A percentile compares a stretch with the other conserved stretches of the same genome.
Evolutionary conservation across 495 filamentous ascomycete genomes (phyloP).

Genomic region (Aspergillus kassunensis): DNA sequence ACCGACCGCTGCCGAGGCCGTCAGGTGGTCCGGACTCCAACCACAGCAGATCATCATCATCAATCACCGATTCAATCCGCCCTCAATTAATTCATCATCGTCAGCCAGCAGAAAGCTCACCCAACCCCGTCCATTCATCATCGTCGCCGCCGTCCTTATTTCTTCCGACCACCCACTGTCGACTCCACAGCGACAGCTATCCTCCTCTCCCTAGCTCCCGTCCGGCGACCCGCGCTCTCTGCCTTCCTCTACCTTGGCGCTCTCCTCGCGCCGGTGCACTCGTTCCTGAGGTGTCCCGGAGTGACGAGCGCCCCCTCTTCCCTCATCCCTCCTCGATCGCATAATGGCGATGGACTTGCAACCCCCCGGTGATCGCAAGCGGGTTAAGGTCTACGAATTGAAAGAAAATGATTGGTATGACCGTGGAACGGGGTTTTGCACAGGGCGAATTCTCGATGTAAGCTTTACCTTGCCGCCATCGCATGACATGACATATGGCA

Average conservation of each 20-base stretch:
- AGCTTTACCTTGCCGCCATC: slow-evolving; percentile 32
- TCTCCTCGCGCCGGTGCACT: slow-evolving; percentile 37
- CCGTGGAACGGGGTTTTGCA: slow-evolving; percentile 93
- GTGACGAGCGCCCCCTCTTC: slow-evolving; percentile 36
- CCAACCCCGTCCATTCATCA: slow-evolving; percentile 3
- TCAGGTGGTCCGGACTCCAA: slow-evolving; percentile 27
- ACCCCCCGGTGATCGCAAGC: slow-evolving; percentile 81
- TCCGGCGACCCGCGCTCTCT: slow-evolving; percentile 10
- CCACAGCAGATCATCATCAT: slow-evolving; percentile 19
- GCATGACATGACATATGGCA: slow-evolving; percentile 12
- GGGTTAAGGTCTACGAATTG: slow-evolving; percentile 98
- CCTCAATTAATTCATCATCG: slow-evolving; percentile 16
- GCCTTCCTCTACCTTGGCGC: slow-evolving; percentile 21
- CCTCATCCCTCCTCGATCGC: slow-evolving; percentile 28
- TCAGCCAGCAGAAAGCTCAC: slow-evolving; percentile 8
- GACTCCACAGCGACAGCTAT: not conserved
- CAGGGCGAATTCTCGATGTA: slow-evolving; percentile 72
- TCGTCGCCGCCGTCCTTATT: slow-evolving; percentile 1
- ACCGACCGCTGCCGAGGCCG: slow-evolving; percentile 26
- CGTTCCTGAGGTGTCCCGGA: slow-evolving; percentile 40
- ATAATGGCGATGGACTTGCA: slow-evolving; percentile 85
- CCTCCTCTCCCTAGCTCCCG: slow-evolving; percentile 1
- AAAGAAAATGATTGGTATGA: slow-evolving; percentile 99
- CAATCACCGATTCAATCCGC: too few species aligned
- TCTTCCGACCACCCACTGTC: not conserved